phyloP scores from a whole-genome alignment of 345 rosid genomes.

The Populus davidiana region DNA sequence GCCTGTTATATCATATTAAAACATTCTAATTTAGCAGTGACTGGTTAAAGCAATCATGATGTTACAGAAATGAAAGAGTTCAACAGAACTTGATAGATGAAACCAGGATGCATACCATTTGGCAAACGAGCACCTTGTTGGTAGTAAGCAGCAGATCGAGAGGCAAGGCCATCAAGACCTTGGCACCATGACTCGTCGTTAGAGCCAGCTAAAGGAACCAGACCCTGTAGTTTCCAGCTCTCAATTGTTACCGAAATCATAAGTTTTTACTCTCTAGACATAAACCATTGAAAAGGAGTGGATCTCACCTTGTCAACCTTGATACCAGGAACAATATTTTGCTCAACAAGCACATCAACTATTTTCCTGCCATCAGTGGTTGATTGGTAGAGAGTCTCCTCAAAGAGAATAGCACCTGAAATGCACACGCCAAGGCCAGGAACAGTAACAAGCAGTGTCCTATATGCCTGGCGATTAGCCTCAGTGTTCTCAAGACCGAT shows the following conservation, averaged over 20 bases:
- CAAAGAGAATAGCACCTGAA: constrained; percentile 89
- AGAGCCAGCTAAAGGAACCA: constrained; percentile 91
- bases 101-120: constrained; percentile 57
- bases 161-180: constrained; percentile 93
- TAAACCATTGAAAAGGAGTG: too few relatives aligned
- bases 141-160: constrained; percentile 95
- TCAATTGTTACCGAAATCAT: too few relatives aligned
- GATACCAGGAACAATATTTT: constrained; percentile 60
- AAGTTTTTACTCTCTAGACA: too few relatives aligned
- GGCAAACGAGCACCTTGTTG: constrained; percentile 98
- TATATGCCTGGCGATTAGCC: constrained; percentile 92
- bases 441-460: constrained; percentile 76
- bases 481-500: constrained; percentile 94
- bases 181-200: constrained; percentile 98
- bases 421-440: constrained; percentile 36
- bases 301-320: constrained; percentile 82
- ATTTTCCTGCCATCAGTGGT: constrained; percentile 85
- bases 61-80: neutral
- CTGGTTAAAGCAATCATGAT: too few relatives aligned
- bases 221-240: constrained; percentile 53
- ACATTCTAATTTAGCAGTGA: too few relatives aligned
- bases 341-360: constrained; percentile 83
- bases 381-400: constrained; percentile 96
- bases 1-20: constrained; percentile 42
- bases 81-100: neutral